phyloP scores from a whole-genome alignment of 306 rosid genomes.

The Malus sieversii region DNA sequence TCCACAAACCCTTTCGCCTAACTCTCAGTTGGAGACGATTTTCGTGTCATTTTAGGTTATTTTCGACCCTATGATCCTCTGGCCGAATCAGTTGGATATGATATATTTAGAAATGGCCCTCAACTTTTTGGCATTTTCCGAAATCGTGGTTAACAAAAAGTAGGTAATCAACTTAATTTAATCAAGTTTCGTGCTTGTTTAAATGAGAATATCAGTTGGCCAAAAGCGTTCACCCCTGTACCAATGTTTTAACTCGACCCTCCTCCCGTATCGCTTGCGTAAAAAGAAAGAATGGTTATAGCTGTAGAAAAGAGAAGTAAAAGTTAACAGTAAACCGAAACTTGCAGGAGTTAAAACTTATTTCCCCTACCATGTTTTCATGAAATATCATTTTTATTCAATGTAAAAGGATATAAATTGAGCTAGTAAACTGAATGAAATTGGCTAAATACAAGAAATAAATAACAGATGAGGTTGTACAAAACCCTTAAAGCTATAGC shows the following conservation, averaged over 20 bases:
- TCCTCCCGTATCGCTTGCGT: too few species aligned
- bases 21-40: too few species aligned
- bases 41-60: too few species aligned
- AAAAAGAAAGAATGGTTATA: not conserved
- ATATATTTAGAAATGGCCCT: not conserved
- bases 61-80: too few species aligned
- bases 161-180: not conserved
- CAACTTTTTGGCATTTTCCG: not conserved
- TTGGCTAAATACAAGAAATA: constrained; percentile 44
- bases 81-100: too few species aligned
- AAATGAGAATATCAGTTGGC: too few species aligned
- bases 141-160: not conserved
- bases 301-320: not conserved
- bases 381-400: constrained; percentile 43
- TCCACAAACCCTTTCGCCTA: too few species aligned
- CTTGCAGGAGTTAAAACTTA: not conserved
- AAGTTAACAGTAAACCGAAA: not conserved
- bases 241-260: too few species aligned
- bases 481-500: constrained; percentile 35
- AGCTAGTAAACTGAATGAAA: constrained; percentile 29
- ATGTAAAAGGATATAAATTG: constrained; percentile 44
- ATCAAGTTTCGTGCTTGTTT: not conserved
- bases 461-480: constrained; percentile 36
- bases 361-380: constrained; percentile 25
- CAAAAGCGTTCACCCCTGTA: too few species aligned